Evolutionary conservation across 345 rosid species (phyloP).

Genomic region (Kandelia obovata): DNA sequence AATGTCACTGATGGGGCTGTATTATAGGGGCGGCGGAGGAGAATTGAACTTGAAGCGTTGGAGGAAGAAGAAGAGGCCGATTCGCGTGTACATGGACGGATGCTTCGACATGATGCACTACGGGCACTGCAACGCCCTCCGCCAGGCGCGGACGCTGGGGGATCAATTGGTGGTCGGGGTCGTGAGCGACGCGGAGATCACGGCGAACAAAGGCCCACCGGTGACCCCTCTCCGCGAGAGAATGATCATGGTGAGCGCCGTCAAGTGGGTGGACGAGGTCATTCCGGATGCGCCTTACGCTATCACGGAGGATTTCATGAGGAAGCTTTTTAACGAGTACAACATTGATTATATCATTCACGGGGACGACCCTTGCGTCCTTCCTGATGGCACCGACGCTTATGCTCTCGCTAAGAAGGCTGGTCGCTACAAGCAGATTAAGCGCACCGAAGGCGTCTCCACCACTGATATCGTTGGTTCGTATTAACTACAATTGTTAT

Average conservation of each 20-base stretch:
- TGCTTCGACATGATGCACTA: conserved; percentile 88
- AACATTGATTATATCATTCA: conserved; percentile 70
- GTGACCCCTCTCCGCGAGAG: conserved; percentile 69
- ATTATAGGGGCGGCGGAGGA: conserved; percentile 8
- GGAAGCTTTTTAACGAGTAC: conserved; percentile 58
- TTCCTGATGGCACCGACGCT: conserved; percentile 79
- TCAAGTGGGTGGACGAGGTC: conserved; percentile 81
- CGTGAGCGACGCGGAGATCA: conserved; percentile 69
- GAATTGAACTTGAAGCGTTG: conserved; percentile 3
- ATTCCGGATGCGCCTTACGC: conserved; percentile 73
- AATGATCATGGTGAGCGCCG: conserved; percentile 66
- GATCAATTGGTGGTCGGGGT: conserved; percentile 71
- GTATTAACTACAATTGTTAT: conserved; percentile 49
- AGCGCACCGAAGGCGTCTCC: conserved; percentile 81
- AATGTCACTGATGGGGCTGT: conserved; percentile 14
- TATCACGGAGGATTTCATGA: conserved; percentile 69
- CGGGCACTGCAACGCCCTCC: conserved; percentile 78
- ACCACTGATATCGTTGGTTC: conserved; percentile 85
- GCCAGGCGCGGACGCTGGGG: conserved; percentile 70
- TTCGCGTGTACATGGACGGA: conserved; percentile 77
- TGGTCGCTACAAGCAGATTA: conserved; percentile 74
- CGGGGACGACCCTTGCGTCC: conserved; percentile 77
- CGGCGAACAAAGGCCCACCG: conserved; percentile 71
- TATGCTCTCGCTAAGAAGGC: conserved; percentile 75
- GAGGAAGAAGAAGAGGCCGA: conserved; percentile 39